A percentile compares a stretch with the other conserved stretches of the same genome.
Conservation (phyloP, 2,329 filamentous ascomycete species). For the Monosporascus sp. region DNA sequence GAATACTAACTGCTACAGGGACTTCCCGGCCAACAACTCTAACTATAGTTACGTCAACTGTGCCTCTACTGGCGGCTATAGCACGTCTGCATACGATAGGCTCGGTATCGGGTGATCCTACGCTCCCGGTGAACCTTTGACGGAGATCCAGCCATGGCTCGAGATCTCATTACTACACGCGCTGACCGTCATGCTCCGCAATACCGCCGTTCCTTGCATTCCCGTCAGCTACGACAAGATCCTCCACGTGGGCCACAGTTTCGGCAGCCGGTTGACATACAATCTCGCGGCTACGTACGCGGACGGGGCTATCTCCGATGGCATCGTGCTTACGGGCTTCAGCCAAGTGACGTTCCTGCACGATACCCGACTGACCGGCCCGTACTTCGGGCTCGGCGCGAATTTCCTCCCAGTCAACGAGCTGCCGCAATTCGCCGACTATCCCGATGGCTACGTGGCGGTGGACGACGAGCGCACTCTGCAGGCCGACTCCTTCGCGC, state of each 20-base stretch:
- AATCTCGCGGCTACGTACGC: too few relatives aligned
- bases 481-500: slow-evolving; percentile 46
- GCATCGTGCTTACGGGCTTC: slow-evolving; percentile 32
- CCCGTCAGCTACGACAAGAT: too few relatives aligned
- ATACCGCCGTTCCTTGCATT: too few relatives aligned
- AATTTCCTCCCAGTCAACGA: slow-evolving; percentile 40
- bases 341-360: slow-evolving; percentile 38
- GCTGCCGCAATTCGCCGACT: slow-evolving; percentile 21
- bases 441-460: slow-evolving; percentile 47
- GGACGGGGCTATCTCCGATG: too few relatives aligned
- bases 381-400: slow-evolving; percentile 37
- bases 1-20: background rate
- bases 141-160: too few relatives aligned
- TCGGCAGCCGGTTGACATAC: too few relatives aligned
- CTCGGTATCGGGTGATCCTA: too few relatives aligned
- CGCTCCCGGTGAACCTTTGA: too few relatives aligned
- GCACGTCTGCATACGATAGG: too few relatives aligned
- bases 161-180: too few relatives aligned
- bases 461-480: slow-evolving; percentile 38
- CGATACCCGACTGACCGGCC: background rate
- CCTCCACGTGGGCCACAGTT: too few relatives aligned
- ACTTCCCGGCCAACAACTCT: background rate
- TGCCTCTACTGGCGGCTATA: slow-evolving; percentile 18
- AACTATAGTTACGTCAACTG: background rate
- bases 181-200: too few relatives aligned